Conservation (phyloP, 139 green algal genomes). For the Chlorella sorokiniana region DNA sequence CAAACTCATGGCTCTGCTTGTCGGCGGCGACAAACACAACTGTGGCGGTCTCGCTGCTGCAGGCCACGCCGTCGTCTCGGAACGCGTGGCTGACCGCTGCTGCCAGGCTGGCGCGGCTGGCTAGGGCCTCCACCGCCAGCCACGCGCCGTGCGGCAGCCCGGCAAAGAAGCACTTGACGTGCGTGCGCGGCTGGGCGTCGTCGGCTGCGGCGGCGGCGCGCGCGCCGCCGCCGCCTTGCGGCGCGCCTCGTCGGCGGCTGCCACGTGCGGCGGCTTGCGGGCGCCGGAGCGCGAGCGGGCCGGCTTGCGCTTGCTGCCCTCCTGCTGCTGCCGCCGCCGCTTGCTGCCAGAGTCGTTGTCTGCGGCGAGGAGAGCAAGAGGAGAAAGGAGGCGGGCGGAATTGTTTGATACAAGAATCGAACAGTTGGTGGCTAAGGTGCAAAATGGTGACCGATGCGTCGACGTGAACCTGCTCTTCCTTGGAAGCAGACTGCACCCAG, state of each 20-base stretch:
- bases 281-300: background rate
- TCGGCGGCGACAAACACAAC: slow-evolving; percentile 58
- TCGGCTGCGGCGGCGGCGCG: background rate
- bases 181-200: slow-evolving; percentile 8
- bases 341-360: slow-evolving; percentile 29
- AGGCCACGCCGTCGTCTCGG: slow-evolving; percentile 53
- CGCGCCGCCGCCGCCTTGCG: slow-evolving; percentile 12
- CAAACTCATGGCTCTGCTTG: slow-evolving; percentile 1
- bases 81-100: slow-evolving; percentile 59
- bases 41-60: slow-evolving; percentile 48
- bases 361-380: background rate
- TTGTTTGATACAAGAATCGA: too few relatives aligned
- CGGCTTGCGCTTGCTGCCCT: background rate
- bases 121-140: slow-evolving; percentile 47
- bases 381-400: background rate
- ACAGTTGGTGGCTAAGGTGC: background rate
- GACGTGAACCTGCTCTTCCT: too few relatives aligned
- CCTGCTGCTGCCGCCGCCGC: background rate
- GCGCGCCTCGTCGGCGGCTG: slow-evolving; percentile 8
- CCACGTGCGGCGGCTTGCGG: slow-evolving; percentile 5
- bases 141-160: slow-evolving; percentile 67
- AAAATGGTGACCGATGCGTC: background rate
- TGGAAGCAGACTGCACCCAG: too few relatives aligned
- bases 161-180: slow-evolving; percentile 72
- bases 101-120: slow-evolving; percentile 53